Evolutionary conservation across 108 stramenopile genomes (phyloP), one percentile per base, ranked within the genome.

Genomic region (Nannochloropsis salina): DNA sequence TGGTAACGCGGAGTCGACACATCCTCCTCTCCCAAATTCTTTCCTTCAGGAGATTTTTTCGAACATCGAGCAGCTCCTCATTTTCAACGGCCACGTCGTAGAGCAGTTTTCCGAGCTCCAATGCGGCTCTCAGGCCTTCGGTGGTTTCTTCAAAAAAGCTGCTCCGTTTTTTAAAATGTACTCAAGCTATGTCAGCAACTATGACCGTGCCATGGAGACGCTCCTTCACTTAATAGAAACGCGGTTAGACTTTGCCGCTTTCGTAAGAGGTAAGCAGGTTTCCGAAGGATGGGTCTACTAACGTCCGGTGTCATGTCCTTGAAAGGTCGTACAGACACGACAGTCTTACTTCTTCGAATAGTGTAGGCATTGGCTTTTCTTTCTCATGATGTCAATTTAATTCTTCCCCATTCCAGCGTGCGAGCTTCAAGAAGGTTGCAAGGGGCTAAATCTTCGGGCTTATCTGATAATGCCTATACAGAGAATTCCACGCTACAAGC

Each of bases 401-500:
- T 74, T 74, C 61, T n/a, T 74, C 8, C 61, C 61, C 9, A 11
- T 87, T 31, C 80, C 84, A 42, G 86, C 85, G 21, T 86, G 88
- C 80, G 86, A 90, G 61, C 47, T 22, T 10, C 83, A 86, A 22
- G 42, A 45, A 0, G 84, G 41, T 2, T 89, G 88, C 45, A 43
- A 82, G 43, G 44, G 43, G 11, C 45, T 82, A 11, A 86, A 83
- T 44, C 84, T 90, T 5, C 43, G 44, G 41, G 44, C 80, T 61
- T 88, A 83, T 44, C 86, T 90, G 40, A 88, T 90, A 40, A 44
- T 86, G 84, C 90, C 90, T 12, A 86, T 90, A 15, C 90, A 90
- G 84, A 42, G 90, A 22, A 83, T 89, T 21, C 90, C 90, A 40
- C 88, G 90, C 40, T 90, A 90, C 40, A 45, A 82, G 43, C 89